Evolutionary conservation across 1,139 yeast genomes (phyloP), one percentile per base, ranked within the genome.

Genomic region (Nakaseomyces uthaithaninus): DNA sequence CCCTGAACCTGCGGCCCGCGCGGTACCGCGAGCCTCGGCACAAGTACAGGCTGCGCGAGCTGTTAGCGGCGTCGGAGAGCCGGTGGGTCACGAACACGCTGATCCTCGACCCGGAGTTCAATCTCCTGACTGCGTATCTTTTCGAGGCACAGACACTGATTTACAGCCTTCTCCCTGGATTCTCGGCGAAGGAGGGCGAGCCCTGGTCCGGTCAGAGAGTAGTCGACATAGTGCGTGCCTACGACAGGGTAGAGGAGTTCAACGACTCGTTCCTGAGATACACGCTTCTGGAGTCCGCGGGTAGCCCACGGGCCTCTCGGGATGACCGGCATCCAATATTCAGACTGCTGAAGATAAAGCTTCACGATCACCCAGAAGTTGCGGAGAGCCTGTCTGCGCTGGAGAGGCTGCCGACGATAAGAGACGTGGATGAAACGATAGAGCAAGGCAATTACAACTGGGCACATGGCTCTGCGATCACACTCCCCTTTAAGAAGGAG

Each of bases 391-490:
- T 28, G 22, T 16, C 33, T 2, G 22, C 12, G 10, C 10, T 28
- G n/a, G 18, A 4, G 4, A 14, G 33, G 22, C 22, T 28, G 20
- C 16, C 10, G 11, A 28, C 33, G 16, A 17, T 31, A 18, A 25
- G 16, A 10, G 40, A 24, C 9, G 40, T 36, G 2, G 38, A 28
- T 25, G 43, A 39, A 5, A 24, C 20, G 14, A 39, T 42, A 4
- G 41, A 30, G n/a, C 16, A 26, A 5, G 47, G 39, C 12, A 41
- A 37, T 20, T 42, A 44, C 30, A 26, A 28, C 1, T 38, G 39
- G 22, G 15, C 37, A 20, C 15, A 16, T 17, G 45, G 44, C 7
- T 16, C 38, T 11, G 41, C 43, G 9, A 30, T 39, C 14, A 37
- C 40, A 41, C 33, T 35, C n/a, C 38, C 25, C 28, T 33, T 17